Evolutionary conservation across 2,329 filamentous ascomycete genomes (phyloP).

Genomic region (Fusarium gaditjirri): DNA sequence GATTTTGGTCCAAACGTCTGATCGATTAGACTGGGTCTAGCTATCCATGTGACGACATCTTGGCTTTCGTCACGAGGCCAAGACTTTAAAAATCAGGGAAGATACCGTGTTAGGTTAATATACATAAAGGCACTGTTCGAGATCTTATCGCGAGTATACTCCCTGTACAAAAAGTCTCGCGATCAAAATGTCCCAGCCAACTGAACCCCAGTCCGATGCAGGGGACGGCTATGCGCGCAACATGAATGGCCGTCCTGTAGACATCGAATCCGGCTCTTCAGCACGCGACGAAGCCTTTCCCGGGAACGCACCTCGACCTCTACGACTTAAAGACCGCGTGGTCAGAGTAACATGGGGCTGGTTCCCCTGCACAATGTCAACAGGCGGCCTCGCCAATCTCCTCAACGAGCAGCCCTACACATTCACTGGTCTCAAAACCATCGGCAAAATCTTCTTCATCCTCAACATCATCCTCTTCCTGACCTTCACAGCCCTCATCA

Average conservation of each 20-base stretch:
- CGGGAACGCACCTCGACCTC: background rate
- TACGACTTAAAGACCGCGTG: constrained; percentile 14
- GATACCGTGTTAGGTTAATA: accelerated
- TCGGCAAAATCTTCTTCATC: constrained; percentile 20
- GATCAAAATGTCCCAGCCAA: background rate
- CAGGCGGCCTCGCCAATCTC: constrained; percentile 19
- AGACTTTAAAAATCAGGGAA: background rate
- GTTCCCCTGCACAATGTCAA: constrained; percentile 26
- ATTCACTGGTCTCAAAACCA: constrained; percentile 2
- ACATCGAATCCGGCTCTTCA: background rate
- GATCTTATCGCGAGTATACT: background rate
- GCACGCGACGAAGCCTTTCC: background rate
- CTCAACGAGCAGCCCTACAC: constrained; percentile 15
- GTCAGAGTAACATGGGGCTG: constrained; percentile 13
- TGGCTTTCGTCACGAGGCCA: background rate
- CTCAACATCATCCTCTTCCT: constrained; percentile 17
- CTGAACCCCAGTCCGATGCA: background rate
- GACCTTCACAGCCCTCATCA: constrained; percentile 1
- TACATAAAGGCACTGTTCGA: background rate
- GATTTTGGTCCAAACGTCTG: background rate
- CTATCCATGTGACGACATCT: background rate
- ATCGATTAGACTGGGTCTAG: background rate
- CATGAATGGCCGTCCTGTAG: background rate
- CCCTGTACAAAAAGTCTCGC: accelerated
- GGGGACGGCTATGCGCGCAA: background rate